Evolutionary conservation across 2,329 filamentous ascomycete species (phyloP), one percentile per base, ranked within the genome.

Genomic region (Pseudopyrenochaeta lycopersici): DNA sequence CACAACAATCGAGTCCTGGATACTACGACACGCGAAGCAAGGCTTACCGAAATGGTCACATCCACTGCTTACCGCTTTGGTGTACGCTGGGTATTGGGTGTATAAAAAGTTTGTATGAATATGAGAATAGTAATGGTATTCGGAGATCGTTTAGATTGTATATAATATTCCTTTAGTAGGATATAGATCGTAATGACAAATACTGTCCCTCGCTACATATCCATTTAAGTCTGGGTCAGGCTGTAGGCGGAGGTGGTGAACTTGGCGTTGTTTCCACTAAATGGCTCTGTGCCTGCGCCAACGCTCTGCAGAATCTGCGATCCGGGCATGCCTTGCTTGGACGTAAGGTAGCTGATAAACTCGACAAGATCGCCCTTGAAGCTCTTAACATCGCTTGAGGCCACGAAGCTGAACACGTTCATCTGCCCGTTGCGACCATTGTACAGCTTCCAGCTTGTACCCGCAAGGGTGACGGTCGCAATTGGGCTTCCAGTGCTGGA

Each of bases 381-480:
- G 71, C 60, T 79, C 18, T 76, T 79, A n/a, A 82, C 73, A 31
- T 81, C 71, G 41, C 72, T 78, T 15, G 60, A 53, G 0, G 82
- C 81, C 6, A 86, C 82, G 57, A 86, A 90, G 63, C 82, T 85
- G 76, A 82, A 89, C 10, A 90, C 86, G 3, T 80, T 83, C 29
- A 80, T 87, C 46, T 74, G 70, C 23, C 84, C 83, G 60, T 89
- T 88, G n/a, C 72, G 74, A n/a, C 87, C 87, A 52, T 78, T 79
- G 75, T 81, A 89, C 43, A 90, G 75, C 47, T 84, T 81, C 81
- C 83, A 90, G n/a, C 66, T 73, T 27, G 75, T 70, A 35, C 84
- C 85, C 33, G 72, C 83, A 51, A 89, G 77, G 11, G 77, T 84
- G 11, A 81, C 77, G 1, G 79, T 85, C 2, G 81, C 84, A 58